Evolutionary conservation across 1,284 basidiomycete genomes (phyloP).

Genomic region (Albatrellus sp.): DNA sequence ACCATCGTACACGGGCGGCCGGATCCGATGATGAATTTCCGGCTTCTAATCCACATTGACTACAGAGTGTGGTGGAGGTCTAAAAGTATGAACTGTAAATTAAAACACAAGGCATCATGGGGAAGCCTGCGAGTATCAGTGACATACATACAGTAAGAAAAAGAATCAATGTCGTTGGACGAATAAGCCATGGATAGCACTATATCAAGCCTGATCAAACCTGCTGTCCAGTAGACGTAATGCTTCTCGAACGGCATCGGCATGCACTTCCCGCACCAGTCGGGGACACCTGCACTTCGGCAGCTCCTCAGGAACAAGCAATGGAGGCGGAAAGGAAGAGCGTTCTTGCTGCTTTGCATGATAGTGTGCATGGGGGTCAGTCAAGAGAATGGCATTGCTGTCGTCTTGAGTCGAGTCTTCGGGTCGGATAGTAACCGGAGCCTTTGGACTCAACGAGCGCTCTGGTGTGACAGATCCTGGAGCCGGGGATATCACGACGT

Average conservation of each 20-base stretch:
- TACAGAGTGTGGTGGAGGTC: too few relatives aligned
- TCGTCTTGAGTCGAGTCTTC: conserved; percentile 1
- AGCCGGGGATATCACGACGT: conserved; percentile 51
- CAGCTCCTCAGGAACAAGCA: conserved; percentile 43
- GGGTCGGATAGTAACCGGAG: conserved; percentile 11
- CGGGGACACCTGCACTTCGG: conserved; percentile 44
- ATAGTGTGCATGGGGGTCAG: conserved; percentile 42
- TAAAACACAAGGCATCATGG: too few relatives aligned
- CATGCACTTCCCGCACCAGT: conserved; percentile 59
- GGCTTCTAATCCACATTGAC: too few relatives aligned
- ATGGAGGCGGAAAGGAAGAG: conserved; percentile 35
- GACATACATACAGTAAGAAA: too few relatives aligned
- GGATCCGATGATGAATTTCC: too few relatives aligned
- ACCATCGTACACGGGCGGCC: too few relatives aligned
- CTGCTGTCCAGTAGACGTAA: conserved; percentile 67
- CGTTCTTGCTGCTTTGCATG: conserved; percentile 30
- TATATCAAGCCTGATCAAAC: conserved; percentile 24
- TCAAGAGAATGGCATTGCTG: conserved; percentile 25
- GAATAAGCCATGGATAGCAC: too few relatives aligned
- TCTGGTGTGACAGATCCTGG: conserved; percentile 36
- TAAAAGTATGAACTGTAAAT: too few relatives aligned
- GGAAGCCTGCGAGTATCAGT: too few relatives aligned
- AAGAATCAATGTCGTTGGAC: too few relatives aligned
- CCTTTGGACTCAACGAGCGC: conserved; percentile 22
- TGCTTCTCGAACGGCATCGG: conserved; percentile 69